A percentile compares a stretch with the other conserved stretches of the same genome.
phyloP scores from a whole-genome alignment of 495 filamentous ascomycete genomes.

The Cercophora newfieldiana region DNA sequence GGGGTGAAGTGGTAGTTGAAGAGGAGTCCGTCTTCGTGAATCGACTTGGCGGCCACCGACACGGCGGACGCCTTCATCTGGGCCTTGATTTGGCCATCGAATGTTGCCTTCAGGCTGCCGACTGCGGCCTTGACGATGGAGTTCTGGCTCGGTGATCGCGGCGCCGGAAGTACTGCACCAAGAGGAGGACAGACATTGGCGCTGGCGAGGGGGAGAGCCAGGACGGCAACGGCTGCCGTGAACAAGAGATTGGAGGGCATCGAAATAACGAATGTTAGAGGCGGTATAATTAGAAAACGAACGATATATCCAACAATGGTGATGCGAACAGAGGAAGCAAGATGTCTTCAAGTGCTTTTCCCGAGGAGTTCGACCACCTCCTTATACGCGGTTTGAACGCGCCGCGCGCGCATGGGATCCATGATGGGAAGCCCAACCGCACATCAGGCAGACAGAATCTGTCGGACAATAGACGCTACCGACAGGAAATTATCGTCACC shows the following conservation, averaged over 20 bases:
- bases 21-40: constrained; percentile 35
- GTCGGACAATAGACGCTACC: no score
- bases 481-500: no score
- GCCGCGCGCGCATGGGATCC: no score
- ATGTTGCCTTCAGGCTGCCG: not conserved
- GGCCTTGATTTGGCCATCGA: constrained; percentile 5
- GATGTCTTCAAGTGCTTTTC: no score
- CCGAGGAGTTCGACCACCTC: no score
- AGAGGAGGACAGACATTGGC: constrained; percentile 23
- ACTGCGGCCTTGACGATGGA: not conserved
- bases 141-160: constrained; percentile 5
- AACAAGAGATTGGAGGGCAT: not conserved
- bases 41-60: constrained; percentile 38
- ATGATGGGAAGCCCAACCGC: no score
- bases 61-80: constrained; percentile 31
- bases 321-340: not conserved
- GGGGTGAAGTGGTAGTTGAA: constrained; percentile 39
- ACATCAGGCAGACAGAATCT: no score
- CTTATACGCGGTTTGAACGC: no score
- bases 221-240: not conserved
- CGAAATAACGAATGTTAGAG: not conserved
- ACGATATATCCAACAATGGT: not conserved
- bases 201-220: not conserved
- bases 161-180: constrained; percentile 33
- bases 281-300: not conserved